Evolutionary conservation across 78 protist species (phyloP), one percentile per base, ranked within the genome.

Genomic region (Dictyostelium intermedium): DNA sequence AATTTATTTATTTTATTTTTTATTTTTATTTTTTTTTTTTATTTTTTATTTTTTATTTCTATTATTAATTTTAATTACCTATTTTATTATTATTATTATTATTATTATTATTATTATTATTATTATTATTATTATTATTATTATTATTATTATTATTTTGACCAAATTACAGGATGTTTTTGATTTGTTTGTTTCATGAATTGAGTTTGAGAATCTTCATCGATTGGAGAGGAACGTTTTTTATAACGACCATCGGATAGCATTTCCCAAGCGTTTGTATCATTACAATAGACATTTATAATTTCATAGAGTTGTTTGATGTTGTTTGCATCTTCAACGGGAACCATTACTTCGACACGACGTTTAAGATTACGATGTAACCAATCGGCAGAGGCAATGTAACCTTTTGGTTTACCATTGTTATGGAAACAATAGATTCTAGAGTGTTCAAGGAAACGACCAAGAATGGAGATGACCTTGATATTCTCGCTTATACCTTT

Each of bases 231-330:
- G 13, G 93, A 47, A 27, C 56, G 70, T 72, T 87, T 87, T 79
- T 91, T 82, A 27, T 91, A 91, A 20, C 95, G 20, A 39, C 95
- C 95, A 70, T 91, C 95, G 1, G 95, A 80, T 47, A 83, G 60
- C 95, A 91, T 91, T 14, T 77, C 86, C 95, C 95, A 91, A 1
- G 91, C 95, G 16, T 80, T 91, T 23, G 95, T 61, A 60, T 83
- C 91, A 27, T 91, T 83, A 74, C 37, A 37, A 30, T 82, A 91
- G 23, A 91, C 91, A 4, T 91, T 61, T 9, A 91, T 82, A 66
- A 82, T 74, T 9, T 60, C 32, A 34, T 81, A 63, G 30, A 91
- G 84, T 41, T 83, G 82, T 72, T 82, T 87, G 30, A 87, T 87
- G 23, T 83, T 91, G 7, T 53, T 35, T 3, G 89, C 77, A 61